Evolutionary conservation across 495 filamentous ascomycete genomes (phyloP), one percentile per base, ranked within the genome.

Genomic region (Xanthoparmelia taractica): DNA sequence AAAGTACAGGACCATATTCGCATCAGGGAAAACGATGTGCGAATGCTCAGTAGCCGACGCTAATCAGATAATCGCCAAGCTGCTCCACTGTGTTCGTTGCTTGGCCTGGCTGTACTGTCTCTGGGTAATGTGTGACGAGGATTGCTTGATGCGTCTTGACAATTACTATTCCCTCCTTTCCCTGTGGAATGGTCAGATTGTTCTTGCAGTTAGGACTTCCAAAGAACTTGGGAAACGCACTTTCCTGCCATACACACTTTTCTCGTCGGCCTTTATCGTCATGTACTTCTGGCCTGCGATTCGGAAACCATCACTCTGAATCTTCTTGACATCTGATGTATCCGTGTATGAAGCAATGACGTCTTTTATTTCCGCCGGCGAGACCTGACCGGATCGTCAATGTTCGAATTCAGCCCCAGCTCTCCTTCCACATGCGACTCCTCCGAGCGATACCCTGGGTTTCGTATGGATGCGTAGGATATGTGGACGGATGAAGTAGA

Each of bases 81-180:
- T 83, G 74, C 78, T 87, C 87, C 63, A 88, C 83, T 25, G 81
- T 81, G 66, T 75, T 81, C 57, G 83, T 82, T 57, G 88, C 80
- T 70, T 83, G 81, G 63, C 87, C 87, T 33, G 86, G 86, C 69
- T 85, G 79, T 48, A 82, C 75, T 45, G 66, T 73, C 72, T 95
- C 91, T 69, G 79, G 80, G 80, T 96, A 87, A 79, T 96, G 90
- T 68, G 82, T 87, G 73, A 98, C 76, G 71, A 98, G 84, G 72
- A 96, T 82, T 69, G 90, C 88, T 76, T 92, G 87, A 59, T 76
- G 84, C 67, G 92, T 92, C 79, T 91, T 92, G 73, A 86, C 85
- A 68, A 91, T 81, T 70, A 86, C 76, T 68, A 94, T 74, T 63
- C 94, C 94, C 68, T 85, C 84, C 77, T 87, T 90, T 68, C 88